Evolutionary conservation across 805 yeast species (phyloP).

Genomic region (Barnettozyma sp.): DNA sequence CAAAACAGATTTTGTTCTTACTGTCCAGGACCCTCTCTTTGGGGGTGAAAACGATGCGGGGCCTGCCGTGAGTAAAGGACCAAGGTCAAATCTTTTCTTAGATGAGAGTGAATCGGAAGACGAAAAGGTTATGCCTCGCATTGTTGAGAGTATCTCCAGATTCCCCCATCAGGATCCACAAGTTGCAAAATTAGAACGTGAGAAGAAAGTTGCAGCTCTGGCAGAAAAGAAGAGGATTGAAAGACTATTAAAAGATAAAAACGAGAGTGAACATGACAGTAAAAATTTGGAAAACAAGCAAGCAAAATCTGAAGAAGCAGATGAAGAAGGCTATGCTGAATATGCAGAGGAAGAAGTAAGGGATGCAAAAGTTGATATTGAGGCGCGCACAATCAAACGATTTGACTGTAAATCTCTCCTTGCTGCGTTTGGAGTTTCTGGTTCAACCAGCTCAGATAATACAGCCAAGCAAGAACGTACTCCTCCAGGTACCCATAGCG

Average conservation of each 20-base stretch:
- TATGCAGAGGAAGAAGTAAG: constrained; percentile 11
- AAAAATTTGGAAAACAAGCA: constrained; percentile 9
- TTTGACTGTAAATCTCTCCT: constrained; percentile 18
- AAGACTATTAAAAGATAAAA: constrained; percentile 18
- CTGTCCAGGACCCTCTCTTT: not conserved
- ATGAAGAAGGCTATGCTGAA: constrained; percentile 6
- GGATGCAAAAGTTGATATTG: constrained; percentile 10
- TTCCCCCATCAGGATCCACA: not conserved
- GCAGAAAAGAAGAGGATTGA: constrained; percentile 20
- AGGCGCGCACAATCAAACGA: constrained; percentile 12
- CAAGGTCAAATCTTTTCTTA: not conserved
- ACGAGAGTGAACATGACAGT: constrained; percentile 8
- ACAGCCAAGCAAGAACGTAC: constrained; percentile 7
- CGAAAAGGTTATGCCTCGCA: not conserved
- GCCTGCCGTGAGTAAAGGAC: not conserved
- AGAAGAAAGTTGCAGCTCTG: constrained; percentile 13
- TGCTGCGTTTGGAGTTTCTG: constrained; percentile 19
- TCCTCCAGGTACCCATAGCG: constrained; percentile 8
- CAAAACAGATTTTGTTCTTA: not conserved
- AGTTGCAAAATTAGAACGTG: constrained; percentile 4
- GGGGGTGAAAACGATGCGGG: not conserved
- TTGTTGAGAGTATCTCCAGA: too few relatives aligned
- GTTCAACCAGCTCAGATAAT: not conserved
- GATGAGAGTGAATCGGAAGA: not conserved
- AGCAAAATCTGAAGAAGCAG: constrained; percentile 8